Evolutionary conservation across 2,329 filamentous ascomycete species (phyloP).

Genomic region (Exophiala sp.): DNA sequence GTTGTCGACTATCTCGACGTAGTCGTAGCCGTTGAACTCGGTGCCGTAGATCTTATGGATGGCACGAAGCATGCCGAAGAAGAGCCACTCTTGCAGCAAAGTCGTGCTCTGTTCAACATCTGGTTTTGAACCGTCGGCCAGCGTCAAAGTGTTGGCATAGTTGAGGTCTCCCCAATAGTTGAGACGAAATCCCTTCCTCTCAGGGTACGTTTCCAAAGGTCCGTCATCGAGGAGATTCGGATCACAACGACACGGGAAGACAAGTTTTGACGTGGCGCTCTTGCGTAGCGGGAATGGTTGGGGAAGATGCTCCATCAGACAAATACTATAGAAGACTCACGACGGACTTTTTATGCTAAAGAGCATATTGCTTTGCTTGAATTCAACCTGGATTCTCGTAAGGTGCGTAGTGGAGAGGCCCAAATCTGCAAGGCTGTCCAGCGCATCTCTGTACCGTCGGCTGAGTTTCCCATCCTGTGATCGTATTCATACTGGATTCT

Average conservation of each 20-base stretch:
- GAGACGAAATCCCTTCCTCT: conserved; percentile 4
- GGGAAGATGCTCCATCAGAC: too few species aligned
- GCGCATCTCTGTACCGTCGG: not conserved
- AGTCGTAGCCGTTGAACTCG: not conserved
- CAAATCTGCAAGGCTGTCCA: too few species aligned
- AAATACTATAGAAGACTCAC: too few species aligned
- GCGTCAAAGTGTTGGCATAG: conserved; percentile 1
- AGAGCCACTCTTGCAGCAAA: conserved; percentile 12
- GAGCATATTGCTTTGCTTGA: too few species aligned
- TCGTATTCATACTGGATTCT: too few species aligned
- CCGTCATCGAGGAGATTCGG: not conserved
- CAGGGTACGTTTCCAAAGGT: conserved; percentile 1
- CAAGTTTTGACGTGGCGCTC: not conserved
- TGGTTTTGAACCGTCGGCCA: not conserved
- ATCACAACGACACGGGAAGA: conserved; percentile 3
- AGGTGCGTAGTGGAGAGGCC: too few species aligned
- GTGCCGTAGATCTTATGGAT: conserved; percentile 4
- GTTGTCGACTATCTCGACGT: not conserved
- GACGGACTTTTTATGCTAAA: too few species aligned
- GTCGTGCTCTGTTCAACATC: conserved; percentile 5
- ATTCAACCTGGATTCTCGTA: too few species aligned
- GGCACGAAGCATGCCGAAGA: conserved; percentile 4
- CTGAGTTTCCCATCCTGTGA: not conserved
- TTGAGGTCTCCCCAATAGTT: conserved; percentile 7
- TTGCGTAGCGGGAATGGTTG: too few species aligned